A percentile compares a stretch with the other conserved stretches of the same genome.
Evolutionary conservation across 257 asterid species (phyloP).

Genomic region (Prunella vulgaris): DNA sequence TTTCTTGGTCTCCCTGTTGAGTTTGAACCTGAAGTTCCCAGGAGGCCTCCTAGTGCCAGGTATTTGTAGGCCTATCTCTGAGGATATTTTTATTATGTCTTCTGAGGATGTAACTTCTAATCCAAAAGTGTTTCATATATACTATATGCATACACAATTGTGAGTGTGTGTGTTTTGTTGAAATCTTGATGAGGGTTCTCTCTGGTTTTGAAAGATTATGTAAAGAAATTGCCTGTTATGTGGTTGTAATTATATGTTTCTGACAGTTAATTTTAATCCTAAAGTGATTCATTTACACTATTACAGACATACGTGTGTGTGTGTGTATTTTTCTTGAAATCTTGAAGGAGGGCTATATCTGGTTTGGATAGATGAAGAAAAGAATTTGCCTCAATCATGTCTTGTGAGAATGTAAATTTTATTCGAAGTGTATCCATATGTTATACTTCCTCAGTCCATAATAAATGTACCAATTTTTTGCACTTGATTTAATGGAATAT

Average conservation of each 20-base stretch:
- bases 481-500: too few species aligned
- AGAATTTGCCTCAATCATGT: not conserved
- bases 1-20: constrained; percentile 62
- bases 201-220: not conserved
- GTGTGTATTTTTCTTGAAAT: not conserved
- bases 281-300: too few species aligned
- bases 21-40: constrained; percentile 62
- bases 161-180: not conserved
- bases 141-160: too few species aligned
- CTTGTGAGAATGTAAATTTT: not conserved
- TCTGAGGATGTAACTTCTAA: too few species aligned
- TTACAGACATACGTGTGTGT: not conserved
- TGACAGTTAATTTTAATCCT: too few species aligned
- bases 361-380: not conserved
- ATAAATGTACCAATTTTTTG: too few species aligned
- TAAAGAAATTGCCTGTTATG: not conserved
- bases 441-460: too few species aligned
- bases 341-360: not conserved
- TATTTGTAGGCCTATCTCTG: not conserved
- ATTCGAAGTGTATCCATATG: too few species aligned
- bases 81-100: too few species aligned
- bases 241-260: too few species aligned
- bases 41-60: constrained; percentile 70
- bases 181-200: not conserved
- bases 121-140: too few species aligned